phyloP scores from a whole-genome alignment of 495 filamentous ascomycete species.

The Penicillium mononematosum region DNA sequence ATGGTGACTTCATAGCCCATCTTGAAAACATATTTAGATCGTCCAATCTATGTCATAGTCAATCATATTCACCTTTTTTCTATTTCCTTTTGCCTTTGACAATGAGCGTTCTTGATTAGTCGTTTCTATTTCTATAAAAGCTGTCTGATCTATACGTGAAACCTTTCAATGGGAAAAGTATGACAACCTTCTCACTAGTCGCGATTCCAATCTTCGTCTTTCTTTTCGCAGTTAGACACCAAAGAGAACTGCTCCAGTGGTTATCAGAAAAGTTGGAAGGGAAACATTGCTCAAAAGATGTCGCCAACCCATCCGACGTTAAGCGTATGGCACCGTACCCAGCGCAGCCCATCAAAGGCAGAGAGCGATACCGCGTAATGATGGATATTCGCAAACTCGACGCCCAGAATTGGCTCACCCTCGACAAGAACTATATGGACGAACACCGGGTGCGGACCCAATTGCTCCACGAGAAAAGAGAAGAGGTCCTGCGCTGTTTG shows the following conservation, averaged over 20 bases:
- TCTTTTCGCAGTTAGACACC: conserved; percentile 45
- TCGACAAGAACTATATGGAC: conserved; percentile 52
- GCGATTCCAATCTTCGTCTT: conserved; percentile 38
- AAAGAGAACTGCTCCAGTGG: conserved; percentile 32
- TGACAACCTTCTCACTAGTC: conserved; percentile 39
- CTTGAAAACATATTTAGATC: conserved; percentile 16
- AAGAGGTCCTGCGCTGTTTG: conserved; percentile 49
- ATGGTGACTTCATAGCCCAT: conserved; percentile 17
- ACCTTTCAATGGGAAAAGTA: conserved; percentile 24
- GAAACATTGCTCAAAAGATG: conserved; percentile 13
- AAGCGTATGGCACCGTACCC: conserved; percentile 45
- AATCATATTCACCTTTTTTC: conserved; percentile 17
- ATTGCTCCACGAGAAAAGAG: conserved; percentile 41
- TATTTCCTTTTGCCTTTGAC: conserved; percentile 15
- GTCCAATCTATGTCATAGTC: conserved; percentile 9
- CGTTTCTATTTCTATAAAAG: conserved; percentile 3
- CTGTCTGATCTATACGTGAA: not conserved
- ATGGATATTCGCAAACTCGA: conserved; percentile 58
- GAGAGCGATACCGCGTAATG: conserved; percentile 47
- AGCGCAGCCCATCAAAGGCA: conserved; percentile 45
- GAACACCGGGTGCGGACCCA: conserved; percentile 47
- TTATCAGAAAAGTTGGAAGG: conserved; percentile 14
- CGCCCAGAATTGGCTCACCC: conserved; percentile 51
- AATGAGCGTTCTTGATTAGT: conserved; percentile 2
- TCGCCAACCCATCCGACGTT: conserved; percentile 29